Conservation (phyloP, 345 rosid genomes). For the Excoecaria agallocha region DNA sequence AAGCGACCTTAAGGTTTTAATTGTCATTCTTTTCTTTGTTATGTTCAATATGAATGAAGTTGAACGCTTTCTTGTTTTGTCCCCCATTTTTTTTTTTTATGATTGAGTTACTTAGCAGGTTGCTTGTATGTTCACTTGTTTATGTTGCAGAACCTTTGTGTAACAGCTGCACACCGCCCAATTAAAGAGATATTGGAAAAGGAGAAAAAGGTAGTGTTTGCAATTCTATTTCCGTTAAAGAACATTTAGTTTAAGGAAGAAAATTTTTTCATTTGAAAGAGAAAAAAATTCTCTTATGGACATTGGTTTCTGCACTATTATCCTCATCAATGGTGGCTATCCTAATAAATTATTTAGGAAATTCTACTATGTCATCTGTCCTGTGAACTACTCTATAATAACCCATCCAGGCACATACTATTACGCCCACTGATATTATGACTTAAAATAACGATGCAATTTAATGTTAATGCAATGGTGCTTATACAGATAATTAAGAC, state of each 20-base stretch:
- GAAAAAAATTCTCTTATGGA: background rate
- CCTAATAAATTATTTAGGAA: background rate
- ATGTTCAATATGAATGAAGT: background rate
- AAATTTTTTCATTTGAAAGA: background rate
- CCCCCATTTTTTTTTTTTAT: background rate
- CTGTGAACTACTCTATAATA: background rate
- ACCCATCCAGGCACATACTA: no score
- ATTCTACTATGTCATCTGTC: background rate
- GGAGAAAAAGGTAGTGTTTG: slow-evolving; percentile 61
- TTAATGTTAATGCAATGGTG: background rate
- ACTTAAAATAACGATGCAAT: background rate
- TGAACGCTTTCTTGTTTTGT: background rate
- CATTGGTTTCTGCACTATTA: background rate
- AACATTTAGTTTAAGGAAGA: background rate
- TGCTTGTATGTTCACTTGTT: background rate
- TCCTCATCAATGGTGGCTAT: background rate
- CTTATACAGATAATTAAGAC: background rate
- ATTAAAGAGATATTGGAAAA: slow-evolving; percentile 78
- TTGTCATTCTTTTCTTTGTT: slow-evolving; percentile 11
- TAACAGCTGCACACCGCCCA: slow-evolving; percentile 86
- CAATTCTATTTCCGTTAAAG: background rate
- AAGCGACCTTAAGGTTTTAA: slow-evolving; percentile 78
- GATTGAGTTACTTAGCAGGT: background rate
- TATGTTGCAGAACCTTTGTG: slow-evolving; percentile 66
- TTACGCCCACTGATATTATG: no score